Evolutionary conservation across 2,329 filamentous ascomycete species (phyloP), one percentile per base, ranked within the genome.

Genomic region (Pseudogymnoascus pannorum): DNA sequence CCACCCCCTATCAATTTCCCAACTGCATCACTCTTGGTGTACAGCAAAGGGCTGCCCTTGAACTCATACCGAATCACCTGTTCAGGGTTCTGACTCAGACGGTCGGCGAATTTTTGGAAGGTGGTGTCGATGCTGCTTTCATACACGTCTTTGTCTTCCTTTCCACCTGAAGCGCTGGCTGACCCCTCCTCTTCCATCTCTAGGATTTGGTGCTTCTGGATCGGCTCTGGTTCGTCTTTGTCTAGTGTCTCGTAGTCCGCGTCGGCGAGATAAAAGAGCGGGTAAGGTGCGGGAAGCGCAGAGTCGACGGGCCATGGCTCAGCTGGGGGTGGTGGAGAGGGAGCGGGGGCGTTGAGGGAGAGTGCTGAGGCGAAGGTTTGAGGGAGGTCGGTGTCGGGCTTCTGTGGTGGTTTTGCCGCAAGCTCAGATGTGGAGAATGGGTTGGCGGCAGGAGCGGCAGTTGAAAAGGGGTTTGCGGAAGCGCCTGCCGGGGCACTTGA

Each of bases 241-340:
- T 91, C 90, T 24, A 97, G 82, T 3, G 88, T 89, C 74, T 99
- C 94, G 75, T 91, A 96, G 70, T 96, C 93, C 59, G 93, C 93
- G 68, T 97, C 94, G 58, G 87, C 80, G 48, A 93, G 85, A 77
- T 91, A 90, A 71, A 88, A 89, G 29, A 82, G 77, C 0, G 91
- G 88, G 74, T 92, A 97, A 0, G 91, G 79, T 1, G 78, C 64
- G 0, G 91, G 89, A 66, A 89, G 87, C 0, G 80, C 75, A 1
- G 84, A 79, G 38, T 79, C 75, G 11, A 81, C 71, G 0, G 93
- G 93, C 92, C 92, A 97, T 7, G 91, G 87, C 66, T 91, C 84
- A 0, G 72, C 16, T 11, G 66, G 63, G 2, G 71, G 71, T 5
- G 72, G 68, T 22, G 71, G 71, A 64, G 68, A 66, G 20, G 72